Evolutionary conservation across 2,329 filamentous ascomycete species (phyloP).

Genomic region (Neoascochyta sp.): DNA sequence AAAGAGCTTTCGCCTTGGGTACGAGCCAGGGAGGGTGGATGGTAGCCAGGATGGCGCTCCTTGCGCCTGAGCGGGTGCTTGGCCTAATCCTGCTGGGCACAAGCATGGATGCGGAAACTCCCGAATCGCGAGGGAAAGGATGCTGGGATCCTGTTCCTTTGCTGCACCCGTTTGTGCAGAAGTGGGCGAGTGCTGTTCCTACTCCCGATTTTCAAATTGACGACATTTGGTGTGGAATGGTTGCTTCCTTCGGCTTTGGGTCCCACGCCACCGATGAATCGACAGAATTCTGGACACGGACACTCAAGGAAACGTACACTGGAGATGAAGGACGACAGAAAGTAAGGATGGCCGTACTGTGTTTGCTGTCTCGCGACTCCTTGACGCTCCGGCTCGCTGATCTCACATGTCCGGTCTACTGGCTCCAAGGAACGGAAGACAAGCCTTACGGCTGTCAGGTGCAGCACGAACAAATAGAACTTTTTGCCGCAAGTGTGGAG

Average conservation of each 20-base stretch:
- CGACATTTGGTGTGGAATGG: slow-evolving; percentile 44
- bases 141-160: slow-evolving; percentile 47
- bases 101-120: slow-evolving; percentile 50
- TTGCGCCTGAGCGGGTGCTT: slow-evolving; percentile 35
- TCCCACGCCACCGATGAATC: slow-evolving; percentile 36
- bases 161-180: slow-evolving; percentile 35
- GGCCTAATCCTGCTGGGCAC: slow-evolving; percentile 53
- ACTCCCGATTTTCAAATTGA: slow-evolving; percentile 44
- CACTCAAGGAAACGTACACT: slow-evolving; percentile 44
- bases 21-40: slow-evolving; percentile 9
- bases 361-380: slow-evolving; percentile 47
- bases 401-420: slow-evolving; percentile 49
- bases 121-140: slow-evolving; percentile 42
- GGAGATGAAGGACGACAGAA: slow-evolving; percentile 49
- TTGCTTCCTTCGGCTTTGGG: slow-evolving; percentile 48
- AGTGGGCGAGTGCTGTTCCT: slow-evolving; percentile 38
- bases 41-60: slow-evolving; percentile 6
- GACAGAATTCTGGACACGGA: slow-evolving; percentile 44
- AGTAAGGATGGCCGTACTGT: slow-evolving; percentile 48
- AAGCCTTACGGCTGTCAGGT: slow-evolving; percentile 6
- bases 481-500: slow-evolving; percentile 5
- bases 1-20: slow-evolving; percentile 5
- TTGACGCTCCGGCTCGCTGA: slow-evolving; percentile 45
- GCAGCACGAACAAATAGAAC: slow-evolving; percentile 9
- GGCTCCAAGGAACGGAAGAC: slow-evolving; percentile 40